Percentiles rank a stretch among this genome's conserved stretches.
Conservation (phyloP, 1,284 basidiomycete genomes). For the Moesziomyces sp. region DNA sequence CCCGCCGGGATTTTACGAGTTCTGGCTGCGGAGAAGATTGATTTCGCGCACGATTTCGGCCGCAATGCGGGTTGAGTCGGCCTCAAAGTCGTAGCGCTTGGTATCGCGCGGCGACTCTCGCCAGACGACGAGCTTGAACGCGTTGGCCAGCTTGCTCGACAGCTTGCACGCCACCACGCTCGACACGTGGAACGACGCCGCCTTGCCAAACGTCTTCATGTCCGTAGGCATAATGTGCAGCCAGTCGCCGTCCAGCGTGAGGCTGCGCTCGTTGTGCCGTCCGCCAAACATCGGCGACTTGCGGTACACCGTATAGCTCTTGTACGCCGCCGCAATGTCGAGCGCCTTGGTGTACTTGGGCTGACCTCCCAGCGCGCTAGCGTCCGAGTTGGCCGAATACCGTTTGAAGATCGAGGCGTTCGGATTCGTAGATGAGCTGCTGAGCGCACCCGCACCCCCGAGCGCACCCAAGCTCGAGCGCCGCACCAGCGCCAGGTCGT, state of each 20-base stretch:
- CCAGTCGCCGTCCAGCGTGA: constrained; percentile 95
- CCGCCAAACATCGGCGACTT: constrained; percentile 86
- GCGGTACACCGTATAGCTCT: constrained; percentile 91
- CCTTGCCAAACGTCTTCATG: constrained; percentile 68
- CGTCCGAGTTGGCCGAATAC: constrained; percentile 76
- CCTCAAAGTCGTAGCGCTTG: constrained; percentile 98
- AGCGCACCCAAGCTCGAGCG: constrained; percentile 66
- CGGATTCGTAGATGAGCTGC: constrained; percentile 78
- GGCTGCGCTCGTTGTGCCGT: constrained; percentile 81
- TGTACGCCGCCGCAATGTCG: constrained; percentile 74
- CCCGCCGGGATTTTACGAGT: constrained; percentile 11
- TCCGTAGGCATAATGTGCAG: constrained; percentile 75
- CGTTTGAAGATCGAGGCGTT: constrained; percentile 74
- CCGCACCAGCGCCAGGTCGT: constrained; percentile 85
- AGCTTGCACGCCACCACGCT: constrained; percentile 85
- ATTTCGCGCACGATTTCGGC: constrained; percentile 71
- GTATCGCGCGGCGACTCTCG: constrained; percentile 74
- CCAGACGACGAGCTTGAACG: constrained; percentile 85
- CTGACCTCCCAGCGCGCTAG: constrained; percentile 70
- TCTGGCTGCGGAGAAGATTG: constrained; percentile 42
- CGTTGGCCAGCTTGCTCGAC: constrained; percentile 80
- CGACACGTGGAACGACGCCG: constrained; percentile 90
- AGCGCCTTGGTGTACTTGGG: constrained; percentile 66
- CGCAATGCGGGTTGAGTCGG: constrained; percentile 83
- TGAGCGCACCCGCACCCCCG: constrained; percentile 68